Conservation (phyloP, 75 land plant genomes). For the Gnetum montanum region DNA sequence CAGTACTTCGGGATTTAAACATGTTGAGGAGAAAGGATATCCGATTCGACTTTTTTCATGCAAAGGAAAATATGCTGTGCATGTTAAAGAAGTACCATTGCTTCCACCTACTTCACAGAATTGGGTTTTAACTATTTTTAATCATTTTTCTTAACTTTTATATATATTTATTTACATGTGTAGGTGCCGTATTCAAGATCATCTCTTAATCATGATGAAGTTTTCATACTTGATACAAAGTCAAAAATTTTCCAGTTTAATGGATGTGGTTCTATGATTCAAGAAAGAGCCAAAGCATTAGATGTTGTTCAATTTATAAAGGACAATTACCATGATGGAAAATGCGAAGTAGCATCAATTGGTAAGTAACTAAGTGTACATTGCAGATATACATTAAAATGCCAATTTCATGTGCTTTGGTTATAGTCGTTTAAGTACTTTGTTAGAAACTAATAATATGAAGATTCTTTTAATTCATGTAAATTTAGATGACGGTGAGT, state of each 20-base stretch:
- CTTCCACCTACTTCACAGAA: too few species aligned
- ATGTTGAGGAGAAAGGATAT: constrained; percentile 8
- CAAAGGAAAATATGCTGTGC: constrained; percentile 36
- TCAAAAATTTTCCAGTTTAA: constrained; percentile 71
- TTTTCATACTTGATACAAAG: constrained; percentile 79
- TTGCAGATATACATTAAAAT: not conserved
- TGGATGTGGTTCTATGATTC: constrained; percentile 69
- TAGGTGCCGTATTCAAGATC: constrained; percentile 89
- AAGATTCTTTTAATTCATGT: not conserved
- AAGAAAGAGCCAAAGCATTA: constrained; percentile 85
- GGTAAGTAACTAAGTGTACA: constrained; percentile 52
- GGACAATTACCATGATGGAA: constrained; percentile 63
- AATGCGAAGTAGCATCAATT: constrained; percentile 63
- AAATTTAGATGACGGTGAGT: constrained; percentile 84
- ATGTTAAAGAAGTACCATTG: constrained; percentile 12
- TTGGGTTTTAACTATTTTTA: too few species aligned
- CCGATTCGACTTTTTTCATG: constrained; percentile 27
- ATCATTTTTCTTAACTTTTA: not conserved
- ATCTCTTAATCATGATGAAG: constrained; percentile 86
- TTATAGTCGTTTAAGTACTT: not conserved
- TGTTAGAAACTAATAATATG: not conserved
- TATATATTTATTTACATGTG: not conserved
- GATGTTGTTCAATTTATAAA: constrained; percentile 86
- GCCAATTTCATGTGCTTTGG: not conserved
- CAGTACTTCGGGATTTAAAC: constrained; percentile 20